Base-by-base conservation (phyloP, 208 protist species). In the Naegleria gruberi region DNA sequence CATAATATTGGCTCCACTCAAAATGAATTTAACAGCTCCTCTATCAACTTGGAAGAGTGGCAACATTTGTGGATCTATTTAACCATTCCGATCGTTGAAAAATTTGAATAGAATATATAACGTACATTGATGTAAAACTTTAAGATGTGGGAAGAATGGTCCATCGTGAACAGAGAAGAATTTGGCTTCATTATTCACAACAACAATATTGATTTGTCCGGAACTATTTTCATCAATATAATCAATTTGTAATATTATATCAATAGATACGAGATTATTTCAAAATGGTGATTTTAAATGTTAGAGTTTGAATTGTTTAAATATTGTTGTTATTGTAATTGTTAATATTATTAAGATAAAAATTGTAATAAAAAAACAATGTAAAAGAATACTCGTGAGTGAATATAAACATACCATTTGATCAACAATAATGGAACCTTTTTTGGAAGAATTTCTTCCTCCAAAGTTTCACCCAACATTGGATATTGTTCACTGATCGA, bases 1-100 rank as follows among this genome's bases (percentile, higher is more conserved):
- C 98, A 99, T 99, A 65, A 99, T 95, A 91, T 99, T 96, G 0
- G 98, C 97, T n/a, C 98, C 98, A 10, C 95, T 96, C 45, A 99
- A 91, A 73, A 99, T 96, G 92, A 98, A 98, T 90, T 96, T 97
- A 92, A 99, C 99, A 90, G 97, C 98, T 81, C 98, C 98, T 91
- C 96, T 95, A 93, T 99, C 98, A 15, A 99, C 97, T 92, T 99
- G 98, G 43, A 99, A 94, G 42, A 95, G 90, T 83, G 94, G 94
- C 40, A 99, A 94, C 73, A 99, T 98, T 87, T 97, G 95, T 23
- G 98, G 98, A 91, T 99, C 83, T 87, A 87, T 51, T 89, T 86
- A 6, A 37, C 5, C 4, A 19, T 82, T 43, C 15, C n/a, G 23
- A 55, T 10, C 12, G 19, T 57, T 4, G 0, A 26, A 45, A 81